Percentiles rank a stretch among this genome's conserved stretches.
Evolutionary conservation across 2,329 filamentous ascomycete genomes (phyloP).

Genomic region (Aureobasidium sp.): DNA sequence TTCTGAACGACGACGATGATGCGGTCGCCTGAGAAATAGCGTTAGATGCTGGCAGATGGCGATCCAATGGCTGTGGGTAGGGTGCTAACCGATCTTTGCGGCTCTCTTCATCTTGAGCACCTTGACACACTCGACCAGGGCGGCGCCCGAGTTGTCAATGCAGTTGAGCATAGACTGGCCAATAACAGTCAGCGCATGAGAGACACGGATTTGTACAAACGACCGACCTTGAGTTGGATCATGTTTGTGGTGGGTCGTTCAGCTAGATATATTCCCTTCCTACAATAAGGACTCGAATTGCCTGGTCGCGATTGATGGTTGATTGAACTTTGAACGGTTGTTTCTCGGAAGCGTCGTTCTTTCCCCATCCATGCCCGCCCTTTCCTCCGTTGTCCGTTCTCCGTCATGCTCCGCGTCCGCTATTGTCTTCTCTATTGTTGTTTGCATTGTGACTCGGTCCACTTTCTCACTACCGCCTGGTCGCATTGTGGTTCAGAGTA

Average conservation of each 20-base stretch:
- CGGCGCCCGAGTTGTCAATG: conserved; percentile 99
- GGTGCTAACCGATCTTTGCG: conserved; percentile 70
- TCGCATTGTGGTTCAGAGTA: not conserved
- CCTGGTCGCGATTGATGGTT: not conserved
- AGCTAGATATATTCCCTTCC: not conserved
- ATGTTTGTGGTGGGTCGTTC: conserved; percentile 45
- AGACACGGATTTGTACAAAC: not conserved
- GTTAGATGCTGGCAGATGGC: not conserved
- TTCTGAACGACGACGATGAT: conserved; percentile 98
- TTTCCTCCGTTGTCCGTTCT: not conserved
- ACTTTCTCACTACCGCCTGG: not conserved
- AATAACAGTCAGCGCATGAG: not conserved
- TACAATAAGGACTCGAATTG: not conserved
- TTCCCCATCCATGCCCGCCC: not conserved
- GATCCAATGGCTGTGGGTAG: not conserved
- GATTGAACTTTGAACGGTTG: not conserved
- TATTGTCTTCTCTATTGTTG: not conserved
- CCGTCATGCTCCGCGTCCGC: not conserved
- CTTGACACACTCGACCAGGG: conserved; percentile 91
- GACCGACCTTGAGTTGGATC: conserved; percentile 52
- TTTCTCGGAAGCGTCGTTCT: not conserved
- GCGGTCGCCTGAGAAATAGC: conserved; percentile 61
- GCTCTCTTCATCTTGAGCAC: conserved; percentile 83
- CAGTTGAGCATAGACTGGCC: conserved; percentile 88
- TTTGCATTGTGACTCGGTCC: not conserved